Base-by-base conservation (phyloP, 2,329 filamentous ascomycete genomes). In the Monosporascus sp. region DNA sequence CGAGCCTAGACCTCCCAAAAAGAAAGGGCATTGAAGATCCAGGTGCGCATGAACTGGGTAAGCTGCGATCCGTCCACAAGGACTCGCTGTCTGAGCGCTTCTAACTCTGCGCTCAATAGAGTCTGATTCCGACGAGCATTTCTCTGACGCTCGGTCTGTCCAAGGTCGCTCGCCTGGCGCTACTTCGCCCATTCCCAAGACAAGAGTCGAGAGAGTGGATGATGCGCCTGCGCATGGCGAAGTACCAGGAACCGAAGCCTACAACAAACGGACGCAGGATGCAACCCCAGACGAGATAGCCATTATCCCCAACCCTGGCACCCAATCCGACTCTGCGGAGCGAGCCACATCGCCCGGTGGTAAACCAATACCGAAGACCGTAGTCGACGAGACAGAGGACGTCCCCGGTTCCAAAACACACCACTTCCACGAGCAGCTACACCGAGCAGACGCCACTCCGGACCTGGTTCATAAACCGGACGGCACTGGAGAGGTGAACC, bases 111-210 rank as follows among this genome's bases (percentile, higher is more conserved):
- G 22, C 40, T 20, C 48, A 65, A 62, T 56, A 52, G 58, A 58
- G 31, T 85, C 84, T 48, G 85, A 87, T 57, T 86, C 83, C 27
- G 85, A 87, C 46, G 85, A 88, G 60, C 85, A 87, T 70, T 88
- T 86, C 69, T 86, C 82, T 49, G 85, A 88, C 66, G 84, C 85
- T 36, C 81, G 81, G 52, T 85, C 83, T 36, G 77, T 74, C 65
- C 54, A 69, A 62, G 60, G 49, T 11, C 59, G 59, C 40, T 80
- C 69, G 65, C 74, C 71, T 8, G 71, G 68, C 6, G 63, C 68
- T 41, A 69, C 66, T 56, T 80, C 80, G 16, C 79, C 82, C 20
- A 78, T 84, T 51, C 83, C 82, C n/a, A 77, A 73, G 57, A 83
- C 80, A 24, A 71, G 81, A 51, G 76, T 85, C 36, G 81, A 85